Conservation (phyloP, 257 asterid species). For the Mentha longifolia region DNA sequence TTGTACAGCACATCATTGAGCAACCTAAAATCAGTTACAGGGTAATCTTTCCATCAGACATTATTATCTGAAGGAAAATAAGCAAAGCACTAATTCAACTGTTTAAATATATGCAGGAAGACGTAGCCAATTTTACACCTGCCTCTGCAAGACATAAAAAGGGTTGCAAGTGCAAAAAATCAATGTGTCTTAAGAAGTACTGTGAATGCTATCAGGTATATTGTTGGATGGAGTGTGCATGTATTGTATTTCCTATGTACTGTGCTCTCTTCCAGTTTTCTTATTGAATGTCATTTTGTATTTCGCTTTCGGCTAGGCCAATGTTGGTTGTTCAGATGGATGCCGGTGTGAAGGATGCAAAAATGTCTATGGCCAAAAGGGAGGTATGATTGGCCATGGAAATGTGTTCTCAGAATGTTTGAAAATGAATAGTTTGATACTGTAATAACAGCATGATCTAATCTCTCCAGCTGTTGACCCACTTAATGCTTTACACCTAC, state of each 20-base stretch:
- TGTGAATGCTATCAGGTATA: conserved; percentile 90
- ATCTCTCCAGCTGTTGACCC: not conserved
- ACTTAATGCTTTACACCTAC: not conserved
- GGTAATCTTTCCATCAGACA: conserved; percentile 46
- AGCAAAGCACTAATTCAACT: conserved; percentile 17
- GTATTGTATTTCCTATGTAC: conserved; percentile 2
- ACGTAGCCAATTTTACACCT: conserved; percentile 46
- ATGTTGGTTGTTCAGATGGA: conserved; percentile 77
- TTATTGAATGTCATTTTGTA: conserved; percentile 11
- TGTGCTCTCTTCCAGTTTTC: conserved; percentile 1
- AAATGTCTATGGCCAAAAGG: conserved; percentile 62
- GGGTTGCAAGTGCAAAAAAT: conserved; percentile 92
- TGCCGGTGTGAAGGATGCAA: conserved; percentile 85
- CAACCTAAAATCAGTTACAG: conserved; percentile 41
- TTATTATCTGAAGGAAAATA: conserved; percentile 11
- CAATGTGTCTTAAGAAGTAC: conserved; percentile 78
- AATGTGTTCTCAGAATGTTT: not conserved
- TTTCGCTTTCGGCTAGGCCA: conserved; percentile 44
- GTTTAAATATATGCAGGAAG: conserved; percentile 45
- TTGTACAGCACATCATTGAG: conserved; percentile 45
- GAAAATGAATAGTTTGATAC: conserved; percentile 9
- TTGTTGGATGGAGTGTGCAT: conserved; percentile 22
- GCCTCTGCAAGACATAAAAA: conserved; percentile 75
- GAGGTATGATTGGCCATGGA: conserved; percentile 50
- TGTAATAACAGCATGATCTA: conserved; percentile 17